Evolutionary conservation across 1,284 basidiomycete genomes (phyloP), one percentile per base, ranked within the genome.

Genomic region (Filobasidium uniguttulatum): DNA sequence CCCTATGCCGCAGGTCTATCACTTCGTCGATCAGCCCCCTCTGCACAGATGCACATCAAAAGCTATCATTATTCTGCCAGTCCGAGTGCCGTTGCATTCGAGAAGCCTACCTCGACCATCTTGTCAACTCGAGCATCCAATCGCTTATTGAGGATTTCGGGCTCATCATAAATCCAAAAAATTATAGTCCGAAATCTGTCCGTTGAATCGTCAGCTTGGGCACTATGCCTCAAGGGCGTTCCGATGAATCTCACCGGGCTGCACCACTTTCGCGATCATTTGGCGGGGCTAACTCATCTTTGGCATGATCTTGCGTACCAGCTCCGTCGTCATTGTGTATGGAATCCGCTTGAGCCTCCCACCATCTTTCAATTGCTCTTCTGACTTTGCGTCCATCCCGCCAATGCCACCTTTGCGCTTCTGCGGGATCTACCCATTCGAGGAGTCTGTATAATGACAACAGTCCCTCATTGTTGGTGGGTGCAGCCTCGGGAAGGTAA

Each of bases 381-480:
- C 85, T 67, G 1, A 96, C 83, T 65, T 97, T 99, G 17, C 94
- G 75, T 0, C 85, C 81, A 61, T 99, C 94, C 54, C 76, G 77
- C 86, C 89, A 94, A 66, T 98, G 94, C 93, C 94, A 98, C 55
- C 90, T 73, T 14, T 72, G 72, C 0, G 86, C 87, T 52, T 90
- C 81, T 0, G 65, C 60, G 0, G 81, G 81, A 62, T 98, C 94
- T 5, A 98, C 71, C 0, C 71, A 65, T 2, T 73, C 65, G 3
- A 98, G 70, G 2, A 96, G 71, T 7, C 68, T 70, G 67, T 91
- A 79, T 5, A 96, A 70, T 67, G 31, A 77, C 75, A 54, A 72
- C 72, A 35, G 77, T 69, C 52, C 73, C 0, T 33, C 31, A 10
- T 9, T 10, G n/a, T 33, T 33, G 9, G n/a, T 9, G n/a, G 9